Conservation (phyloP, 495 filamentous ascomycete genomes). For the Podospora didyma region DNA sequence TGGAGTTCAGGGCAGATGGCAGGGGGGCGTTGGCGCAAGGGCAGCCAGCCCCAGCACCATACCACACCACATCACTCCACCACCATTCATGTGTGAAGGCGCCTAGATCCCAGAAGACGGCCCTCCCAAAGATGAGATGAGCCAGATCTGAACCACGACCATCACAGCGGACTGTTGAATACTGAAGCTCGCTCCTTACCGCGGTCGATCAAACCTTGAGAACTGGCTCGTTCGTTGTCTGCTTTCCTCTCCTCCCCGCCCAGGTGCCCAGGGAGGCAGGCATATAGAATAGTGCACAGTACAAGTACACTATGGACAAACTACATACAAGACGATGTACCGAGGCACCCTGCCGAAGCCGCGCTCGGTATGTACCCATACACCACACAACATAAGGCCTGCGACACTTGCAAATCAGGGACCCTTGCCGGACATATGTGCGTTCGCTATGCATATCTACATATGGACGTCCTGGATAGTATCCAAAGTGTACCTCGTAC, state of each 20-base stretch:
- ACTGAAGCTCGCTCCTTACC: slow-evolving; percentile 2
- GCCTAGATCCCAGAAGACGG: too few species aligned
- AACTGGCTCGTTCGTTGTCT: background rate
- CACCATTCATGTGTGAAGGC: too few species aligned
- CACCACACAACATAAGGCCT: too few species aligned
- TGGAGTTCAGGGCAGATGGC: background rate
- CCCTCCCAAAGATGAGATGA: background rate
- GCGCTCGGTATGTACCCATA: too few species aligned
- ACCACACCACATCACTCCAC: background rate
- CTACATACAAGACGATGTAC: too few species aligned
- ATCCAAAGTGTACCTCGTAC: background rate
- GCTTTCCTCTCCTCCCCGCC: background rate
- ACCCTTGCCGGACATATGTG: too few species aligned
- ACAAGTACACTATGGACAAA: too few species aligned
- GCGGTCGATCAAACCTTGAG: slow-evolving; percentile 16
- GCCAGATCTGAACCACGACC: slow-evolving; percentile 6
- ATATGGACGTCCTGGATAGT: background rate
- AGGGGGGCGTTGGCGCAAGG: background rate
- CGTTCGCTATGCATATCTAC: too few species aligned
- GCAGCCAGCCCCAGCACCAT: background rate
- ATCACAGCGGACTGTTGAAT: slow-evolving; percentile 7
- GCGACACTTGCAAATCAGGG: too few species aligned
- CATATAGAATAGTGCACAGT: background rate
- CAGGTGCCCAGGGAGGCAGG: background rate
- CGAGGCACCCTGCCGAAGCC: too few species aligned